Evolutionary conservation across 345 rosid species (phyloP), one percentile per base, ranked within the genome.

Genomic region (Boechera stricta): DNA sequence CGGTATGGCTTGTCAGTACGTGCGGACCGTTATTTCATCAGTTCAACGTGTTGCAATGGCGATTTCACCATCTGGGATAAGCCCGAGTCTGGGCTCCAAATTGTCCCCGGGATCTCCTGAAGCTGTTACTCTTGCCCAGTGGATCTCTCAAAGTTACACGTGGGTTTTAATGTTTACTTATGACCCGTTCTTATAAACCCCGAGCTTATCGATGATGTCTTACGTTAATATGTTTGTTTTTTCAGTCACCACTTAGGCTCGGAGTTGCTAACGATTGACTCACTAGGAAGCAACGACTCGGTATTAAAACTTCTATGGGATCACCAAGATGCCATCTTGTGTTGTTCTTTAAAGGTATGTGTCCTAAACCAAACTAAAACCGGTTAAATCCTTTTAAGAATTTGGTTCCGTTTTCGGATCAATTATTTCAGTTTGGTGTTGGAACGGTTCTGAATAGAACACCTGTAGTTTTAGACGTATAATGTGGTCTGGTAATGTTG

Each of bases 1-100:
- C 1, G 82, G 87, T 74, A 93, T 96, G 99, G 99, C 98, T 26
- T 86, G 92, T 6, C 98, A 96, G 76, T 96, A 96, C 42, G 86
- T 96, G 5, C 86, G 97, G 1, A 96, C 93, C 11, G 97, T 96
- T 67, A 93, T 96, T 59, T 87, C 97, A 11, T 88, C 99, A 0
- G 97, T 96, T 51, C 99, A 96, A 88, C 89, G 97, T 31, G 95
- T 96, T 65, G 98, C 99, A 16, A 90, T 87, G 92, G 99, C 94
- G 21, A 89, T 96, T 76, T 87, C 98, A 68, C 98, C 97, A 3
- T 85, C 98, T 4, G 97, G 97, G 64, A 64, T 87, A 83, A 80
- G 80, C 69, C 93, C 95, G 6, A 53, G 86, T 58, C 38, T 87
- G 9, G 95, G 91, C 11, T 88, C 95, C 1, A 93, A 91, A 82